A percentile compares a stretch with the other conserved stretches of the same genome.
phyloP scores from a whole-genome alignment of 2,329 filamentous ascomycete species.

The Exophiala dermatitidis region DNA sequence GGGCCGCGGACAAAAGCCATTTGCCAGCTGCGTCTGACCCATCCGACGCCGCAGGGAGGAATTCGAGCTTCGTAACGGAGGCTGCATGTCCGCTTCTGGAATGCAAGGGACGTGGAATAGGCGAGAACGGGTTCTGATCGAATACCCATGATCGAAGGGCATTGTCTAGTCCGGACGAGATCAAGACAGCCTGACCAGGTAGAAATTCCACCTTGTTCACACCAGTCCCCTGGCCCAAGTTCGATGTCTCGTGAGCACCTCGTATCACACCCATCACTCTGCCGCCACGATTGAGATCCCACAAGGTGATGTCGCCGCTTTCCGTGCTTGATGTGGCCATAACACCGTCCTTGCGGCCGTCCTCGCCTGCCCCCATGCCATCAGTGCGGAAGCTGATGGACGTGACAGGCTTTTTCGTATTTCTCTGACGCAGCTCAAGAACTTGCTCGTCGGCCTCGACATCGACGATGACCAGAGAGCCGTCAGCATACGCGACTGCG shows the following conservation, averaged over 20 bases:
- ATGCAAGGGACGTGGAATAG: slow-evolving; percentile 78
- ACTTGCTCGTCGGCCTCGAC: slow-evolving; percentile 68
- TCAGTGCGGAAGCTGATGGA: slow-evolving; percentile 89
- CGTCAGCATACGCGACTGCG: slow-evolving; percentile 78
- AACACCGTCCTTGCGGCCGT: slow-evolving; percentile 76
- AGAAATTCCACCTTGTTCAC: slow-evolving; percentile 86
- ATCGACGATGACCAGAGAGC: slow-evolving; percentile 72
- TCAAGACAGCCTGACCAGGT: slow-evolving; percentile 75
- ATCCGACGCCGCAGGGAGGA: slow-evolving; percentile 81
- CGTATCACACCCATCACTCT: slow-evolving; percentile 79
- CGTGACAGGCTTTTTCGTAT: slow-evolving; percentile 50
- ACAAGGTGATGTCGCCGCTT: slow-evolving; percentile 86
- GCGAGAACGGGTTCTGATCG: slow-evolving; percentile 82
- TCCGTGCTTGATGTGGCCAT: slow-evolving; percentile 81
- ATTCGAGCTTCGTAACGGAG: slow-evolving; percentile 72
- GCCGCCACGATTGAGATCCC: slow-evolving; percentile 88
- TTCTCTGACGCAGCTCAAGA: slow-evolving; percentile 37
- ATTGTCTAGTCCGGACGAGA: slow-evolving; percentile 89
- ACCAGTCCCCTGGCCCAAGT: slow-evolving; percentile 56
- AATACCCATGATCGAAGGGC: slow-evolving; percentile 95
- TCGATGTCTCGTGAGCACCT: slow-evolving; percentile 67
- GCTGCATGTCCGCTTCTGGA: slow-evolving; percentile 81
- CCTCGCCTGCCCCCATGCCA: slow-evolving; percentile 76
- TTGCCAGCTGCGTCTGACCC: slow-evolving; percentile 83
- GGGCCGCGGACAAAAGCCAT: slow-evolving; percentile 84